Evolutionary conservation across 805 yeast genomes (phyloP).

Genomic region (Candida corydali): DNA sequence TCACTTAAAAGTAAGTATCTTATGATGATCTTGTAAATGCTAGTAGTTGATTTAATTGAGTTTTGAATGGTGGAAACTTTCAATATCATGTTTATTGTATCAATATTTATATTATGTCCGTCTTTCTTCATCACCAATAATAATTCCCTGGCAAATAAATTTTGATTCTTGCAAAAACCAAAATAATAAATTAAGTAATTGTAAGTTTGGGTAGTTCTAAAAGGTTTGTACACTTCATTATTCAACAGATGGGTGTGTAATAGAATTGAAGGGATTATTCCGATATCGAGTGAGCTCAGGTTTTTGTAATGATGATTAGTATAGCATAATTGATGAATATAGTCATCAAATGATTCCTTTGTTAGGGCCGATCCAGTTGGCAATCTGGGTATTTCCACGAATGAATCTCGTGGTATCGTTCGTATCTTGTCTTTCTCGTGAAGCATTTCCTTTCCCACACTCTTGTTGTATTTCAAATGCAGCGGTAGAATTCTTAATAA

Average conservation of each 20-base stretch:
- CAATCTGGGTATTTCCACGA: neutral
- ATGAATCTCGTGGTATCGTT: neutral
- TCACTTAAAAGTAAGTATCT: slow-evolving; percentile 28
- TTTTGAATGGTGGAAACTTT: slow-evolving; percentile 29
- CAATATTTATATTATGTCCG: slow-evolving; percentile 36
- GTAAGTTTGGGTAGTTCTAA: slow-evolving; percentile 32
- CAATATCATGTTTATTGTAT: slow-evolving; percentile 35
- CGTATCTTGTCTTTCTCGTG: slow-evolving; percentile 15
- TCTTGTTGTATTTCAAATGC: slow-evolving; percentile 21
- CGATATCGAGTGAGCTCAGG: slow-evolving; percentile 29
- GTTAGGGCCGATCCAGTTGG: slow-evolving; percentile 29
- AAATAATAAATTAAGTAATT: slow-evolving; percentile 37
- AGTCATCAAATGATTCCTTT: slow-evolving; percentile 25
- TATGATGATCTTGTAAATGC: slow-evolving; percentile 27
- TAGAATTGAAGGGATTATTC: slow-evolving; percentile 34
- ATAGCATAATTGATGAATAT: slow-evolving; percentile 35
- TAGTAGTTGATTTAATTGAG: slow-evolving; percentile 25
- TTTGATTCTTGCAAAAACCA: slow-evolving; percentile 38
- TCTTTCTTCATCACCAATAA: slow-evolving; percentile 39
- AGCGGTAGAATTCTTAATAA: slow-evolving; percentile 30
- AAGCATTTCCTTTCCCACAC: slow-evolving; percentile 12
- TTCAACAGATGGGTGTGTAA: slow-evolving; percentile 34
- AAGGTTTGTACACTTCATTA: slow-evolving; percentile 24
- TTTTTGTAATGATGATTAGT: slow-evolving; percentile 26
- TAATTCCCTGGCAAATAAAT: slow-evolving; percentile 35